Evolutionary conservation across 108 stramenopile genomes (phyloP), one percentile per base, ranked within the genome.

Genomic region (Pseudonitzschia multiseries): DNA sequence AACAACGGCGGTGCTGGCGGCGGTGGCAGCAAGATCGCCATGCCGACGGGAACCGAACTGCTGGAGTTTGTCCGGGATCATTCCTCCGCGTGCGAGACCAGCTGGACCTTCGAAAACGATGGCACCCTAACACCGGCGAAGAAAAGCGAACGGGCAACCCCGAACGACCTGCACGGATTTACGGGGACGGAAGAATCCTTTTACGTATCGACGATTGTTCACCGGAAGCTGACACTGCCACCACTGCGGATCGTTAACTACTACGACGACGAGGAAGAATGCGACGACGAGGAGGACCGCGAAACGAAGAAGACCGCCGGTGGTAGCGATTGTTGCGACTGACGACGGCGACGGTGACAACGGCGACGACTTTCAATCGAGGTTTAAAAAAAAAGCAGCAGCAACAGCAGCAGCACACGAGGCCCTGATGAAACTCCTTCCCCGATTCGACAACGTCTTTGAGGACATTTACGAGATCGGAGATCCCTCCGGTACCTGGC

Each of bases 181-280:
- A 40, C 33, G n/a, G 61, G 61, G 13, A 62, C 61, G 0, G 24
- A 4, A 20, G 29, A 29, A 17, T 57, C 56, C 21, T 75, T 69
- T 60, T 75, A 75, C 40, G 68, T 59, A 28, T 75, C 74, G 22
- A 75, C 67, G 21, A 75, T 75, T 17, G 68, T 75, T 44, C 68
- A 54, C 28, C 56, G 57, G 12, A 62, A 54, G 53, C 53, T 20
- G 20, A 15, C 15, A 50, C 53, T 24, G 24, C 53, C n/a, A 51
- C 50, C 15, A 50, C 50, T 18, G 20, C 48, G n/a, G n/a, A n/a
- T n/a, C n/a, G 20, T 18, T 18, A 50, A 50, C 48, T 17, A 50
- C 48, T 17, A 50, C 48, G 18, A 50, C 48, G 20, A 0, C 48
- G 20, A 51, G 18, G 20, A n/a, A n/a, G n/a, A n/a, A n/a, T n/a